A percentile compares a stretch with the other conserved stretches of the same genome.
phyloP scores from a whole-genome alignment of 164 flowering plant species.

The Berberis vulgaris region DNA sequence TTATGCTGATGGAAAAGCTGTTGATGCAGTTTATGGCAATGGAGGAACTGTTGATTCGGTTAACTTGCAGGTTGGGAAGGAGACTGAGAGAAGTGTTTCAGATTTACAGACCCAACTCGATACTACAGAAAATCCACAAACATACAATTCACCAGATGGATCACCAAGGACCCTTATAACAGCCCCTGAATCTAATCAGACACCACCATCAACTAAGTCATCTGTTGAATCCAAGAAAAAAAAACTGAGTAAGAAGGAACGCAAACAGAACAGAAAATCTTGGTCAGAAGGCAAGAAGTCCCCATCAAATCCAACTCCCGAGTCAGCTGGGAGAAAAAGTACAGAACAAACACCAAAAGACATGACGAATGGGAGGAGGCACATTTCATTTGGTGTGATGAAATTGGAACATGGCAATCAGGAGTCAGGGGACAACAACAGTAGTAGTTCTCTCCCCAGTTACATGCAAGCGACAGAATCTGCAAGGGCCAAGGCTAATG shows the following conservation, averaged over 20 bases:
- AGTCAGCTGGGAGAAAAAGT: constrained; percentile 40
- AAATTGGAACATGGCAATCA: constrained; percentile 43
- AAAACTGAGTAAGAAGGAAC: constrained; percentile 28
- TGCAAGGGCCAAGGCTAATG: constrained; percentile 69
- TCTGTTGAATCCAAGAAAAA: constrained; percentile 40
- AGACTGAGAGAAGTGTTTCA: constrained; percentile 5
- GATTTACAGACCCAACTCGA: constrained; percentile 26
- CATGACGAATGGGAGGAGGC: constrained; percentile 48
- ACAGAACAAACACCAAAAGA: constrained; percentile 45
- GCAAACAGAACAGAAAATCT: constrained; percentile 30
- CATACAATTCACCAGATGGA: constrained; percentile 35
- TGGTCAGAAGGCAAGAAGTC: constrained; percentile 36
- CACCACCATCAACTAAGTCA: constrained; percentile 68
- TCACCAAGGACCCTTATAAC: constrained; percentile 55
- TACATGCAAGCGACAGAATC: constrained; percentile 98
- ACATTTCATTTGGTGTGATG: constrained; percentile 53
- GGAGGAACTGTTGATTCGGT: constrained; percentile 15
- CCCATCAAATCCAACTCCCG: constrained; percentile 29
- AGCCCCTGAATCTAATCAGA: constrained; percentile 54
- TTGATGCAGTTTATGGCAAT: too few species aligned
- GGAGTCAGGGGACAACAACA: constrained; percentile 49
- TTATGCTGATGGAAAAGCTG: too few species aligned
- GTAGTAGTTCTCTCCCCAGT: constrained; percentile 53
- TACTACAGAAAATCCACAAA: constrained; percentile 18
- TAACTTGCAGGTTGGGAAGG: constrained; percentile 12